These are phyloP conservation scores for Ceratobasidium sp. DNA, from an alignment of 1,284 basidiomycete genomes.

Conservation along the genomic window DNA sequence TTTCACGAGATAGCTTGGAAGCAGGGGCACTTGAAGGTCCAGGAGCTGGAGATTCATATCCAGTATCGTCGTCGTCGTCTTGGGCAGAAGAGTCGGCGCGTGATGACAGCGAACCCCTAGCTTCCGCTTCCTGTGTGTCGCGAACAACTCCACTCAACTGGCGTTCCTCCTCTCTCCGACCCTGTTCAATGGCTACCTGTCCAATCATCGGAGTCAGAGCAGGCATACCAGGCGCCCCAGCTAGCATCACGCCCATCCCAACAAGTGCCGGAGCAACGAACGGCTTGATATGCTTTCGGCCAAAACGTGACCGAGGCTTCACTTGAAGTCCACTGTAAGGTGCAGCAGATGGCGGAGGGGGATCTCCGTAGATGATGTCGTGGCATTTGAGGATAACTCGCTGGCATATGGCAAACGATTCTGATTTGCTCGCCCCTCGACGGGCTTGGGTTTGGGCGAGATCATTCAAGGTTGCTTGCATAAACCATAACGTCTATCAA, in stretches of 20 bases:
- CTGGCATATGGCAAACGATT: conserved; percentile 91
- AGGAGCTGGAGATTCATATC: conserved; percentile 41
- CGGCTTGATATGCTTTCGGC: conserved; percentile 74
- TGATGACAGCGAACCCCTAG: conserved; percentile 27
- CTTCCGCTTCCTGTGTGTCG: conserved; percentile 22
- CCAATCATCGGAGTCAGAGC: conserved; percentile 77
- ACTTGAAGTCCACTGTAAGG: conserved; percentile 68
- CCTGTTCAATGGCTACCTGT: conserved; percentile 89
- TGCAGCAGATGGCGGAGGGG: conserved; percentile 69
- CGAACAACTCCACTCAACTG: conserved; percentile 38
- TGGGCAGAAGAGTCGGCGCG: conserved; percentile 50
- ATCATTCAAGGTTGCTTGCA: conserved; percentile 94
- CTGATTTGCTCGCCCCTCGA: conserved; percentile 64
- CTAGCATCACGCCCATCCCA: conserved; percentile 86
- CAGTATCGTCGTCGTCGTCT: conserved; percentile 57
- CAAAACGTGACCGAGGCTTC: conserved; percentile 63
- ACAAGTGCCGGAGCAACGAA: conserved; percentile 81
- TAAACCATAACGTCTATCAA: conserved; percentile 92
- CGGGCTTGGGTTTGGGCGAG: conserved; percentile 63
- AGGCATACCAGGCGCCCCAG: conserved; percentile 83
- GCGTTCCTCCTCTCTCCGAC: conserved; percentile 70
- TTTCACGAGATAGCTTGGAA: conserved; percentile 45
- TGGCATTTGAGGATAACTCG: conserved; percentile 93
- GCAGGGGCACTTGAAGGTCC: conserved; percentile 24
- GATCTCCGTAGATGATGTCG: conserved; percentile 95